These are phyloP conservation scores for Mortierella alpina DNA, from an alignment of 192 early-diverging fungal genomes.

Conservation along the genomic window DNA sequence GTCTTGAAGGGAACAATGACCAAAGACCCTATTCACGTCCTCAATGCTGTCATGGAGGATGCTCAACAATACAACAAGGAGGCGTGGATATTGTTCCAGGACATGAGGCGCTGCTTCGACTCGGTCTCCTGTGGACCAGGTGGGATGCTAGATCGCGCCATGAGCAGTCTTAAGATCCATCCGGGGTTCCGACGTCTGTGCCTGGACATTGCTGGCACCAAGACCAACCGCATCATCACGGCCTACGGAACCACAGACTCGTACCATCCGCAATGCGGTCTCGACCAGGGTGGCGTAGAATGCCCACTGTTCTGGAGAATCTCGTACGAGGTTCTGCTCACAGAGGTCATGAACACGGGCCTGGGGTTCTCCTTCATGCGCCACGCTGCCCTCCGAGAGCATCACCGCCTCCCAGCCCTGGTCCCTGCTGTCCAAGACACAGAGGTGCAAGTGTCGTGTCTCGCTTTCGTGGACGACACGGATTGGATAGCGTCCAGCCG, in stretches of 20 bases:
- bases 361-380: neutral
- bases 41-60: conserved; percentile 22
- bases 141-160: conserved; percentile 2
- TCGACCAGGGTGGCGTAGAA: conserved; percentile 45
- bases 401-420: neutral
- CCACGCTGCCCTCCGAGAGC: conserved; percentile 17
- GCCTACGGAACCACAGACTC: conserved; percentile 24
- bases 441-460: neutral
- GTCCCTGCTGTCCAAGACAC: neutral
- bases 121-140: conserved; percentile 19
- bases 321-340: too few species aligned
- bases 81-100: conserved; percentile 9
- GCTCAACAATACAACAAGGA: conserved; percentile 6
- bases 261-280: conserved; percentile 20
- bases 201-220: conserved; percentile 5
- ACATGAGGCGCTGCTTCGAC: conserved; percentile 27
- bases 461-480: conserved; percentile 28
- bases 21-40: conserved; percentile 19
- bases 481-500: neutral
- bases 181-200: conserved; percentile 9
- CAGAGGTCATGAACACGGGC: too few species aligned
- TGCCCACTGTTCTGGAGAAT: conserved; percentile 22
- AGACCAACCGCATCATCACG: conserved; percentile 28
- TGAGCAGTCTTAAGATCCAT: conserved; percentile 8
- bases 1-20: conserved; percentile 22